Evolutionary conservation across 2,329 filamentous ascomycete species (phyloP).

Genomic region (Sarocladium strictum): DNA sequence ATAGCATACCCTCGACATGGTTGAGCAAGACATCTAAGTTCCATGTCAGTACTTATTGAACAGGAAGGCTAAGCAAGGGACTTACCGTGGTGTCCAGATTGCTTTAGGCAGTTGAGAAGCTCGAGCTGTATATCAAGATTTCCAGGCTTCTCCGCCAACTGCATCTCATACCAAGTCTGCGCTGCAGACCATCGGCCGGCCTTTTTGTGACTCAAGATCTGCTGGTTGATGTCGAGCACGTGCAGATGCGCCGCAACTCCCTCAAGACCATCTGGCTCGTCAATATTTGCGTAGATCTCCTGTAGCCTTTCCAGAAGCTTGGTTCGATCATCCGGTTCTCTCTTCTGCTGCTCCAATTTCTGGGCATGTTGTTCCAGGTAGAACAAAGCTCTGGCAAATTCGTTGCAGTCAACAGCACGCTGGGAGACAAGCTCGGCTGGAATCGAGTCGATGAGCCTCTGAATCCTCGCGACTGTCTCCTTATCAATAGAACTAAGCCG

Average conservation of each 20-base stretch:
- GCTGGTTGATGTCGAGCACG: slow-evolving; percentile 85
- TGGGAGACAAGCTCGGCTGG: slow-evolving; percentile 70
- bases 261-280: slow-evolving; percentile 94
- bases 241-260: slow-evolving; percentile 85
- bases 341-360: slow-evolving; percentile 37
- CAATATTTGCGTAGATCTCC: slow-evolving; percentile 93
- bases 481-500: slow-evolving; percentile 33
- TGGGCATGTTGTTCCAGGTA: slow-evolving; percentile 88
- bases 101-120: slow-evolving; percentile 80
- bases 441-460: slow-evolving; percentile 52
- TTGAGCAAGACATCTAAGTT: slow-evolving; percentile 72
- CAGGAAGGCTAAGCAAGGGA: slow-evolving; percentile 9
- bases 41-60: slow-evolving; percentile 15
- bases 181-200: slow-evolving; percentile 90
- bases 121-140: slow-evolving; percentile 75
- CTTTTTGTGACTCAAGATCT: slow-evolving; percentile 87
- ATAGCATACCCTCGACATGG: slow-evolving; percentile 72
- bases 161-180: slow-evolving; percentile 96
- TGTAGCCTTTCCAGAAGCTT: slow-evolving; percentile 73
- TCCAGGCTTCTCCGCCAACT: slow-evolving; percentile 71
- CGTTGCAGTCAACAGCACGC: slow-evolving; percentile 87
- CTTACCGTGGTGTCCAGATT: slow-evolving; percentile 90
- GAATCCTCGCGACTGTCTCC: slow-evolving; percentile 42
- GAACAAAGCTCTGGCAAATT: slow-evolving; percentile 86
- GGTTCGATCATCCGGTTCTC: slow-evolving; percentile 48